Base-by-base conservation (phyloP, 1,139 yeast genomes). In the Kurtzmaniella quercitrusa region DNA sequence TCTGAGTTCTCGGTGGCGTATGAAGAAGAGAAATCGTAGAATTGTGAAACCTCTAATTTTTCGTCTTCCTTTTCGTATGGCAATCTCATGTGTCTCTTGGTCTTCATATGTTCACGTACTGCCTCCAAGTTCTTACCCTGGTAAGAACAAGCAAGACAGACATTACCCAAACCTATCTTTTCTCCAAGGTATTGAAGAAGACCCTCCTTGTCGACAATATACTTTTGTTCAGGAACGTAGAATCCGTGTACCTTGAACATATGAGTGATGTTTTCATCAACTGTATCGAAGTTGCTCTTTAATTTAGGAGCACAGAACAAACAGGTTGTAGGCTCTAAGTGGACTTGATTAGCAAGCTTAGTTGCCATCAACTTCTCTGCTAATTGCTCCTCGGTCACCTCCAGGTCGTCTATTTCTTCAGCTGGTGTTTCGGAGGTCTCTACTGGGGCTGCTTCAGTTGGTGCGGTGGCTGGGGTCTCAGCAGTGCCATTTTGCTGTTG, bases 51-150 rank as follows among this genome's bases (percentile, higher is more conserved):
- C 57, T 85, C 89, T 44, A 84, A 76, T 60, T 84, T 85, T 58
- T 93, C 95, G 46, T 85, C 85, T 48, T 82, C 86, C 0, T 80
- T 66, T 55, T 93, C 98, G 62, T 88, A 94, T 0, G 98, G 98
- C 46, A 93, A 77, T 60, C 81, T 79, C 70, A 91, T 85, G 61
- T 93, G 99, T 49, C 90, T 80, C 63, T 93, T 93, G 17, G 85
- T 76, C 7, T 74, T 58, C 89, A 91, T 85, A 62, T 93, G 99
- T 38, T 90, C 95, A 52, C 97, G 81, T 7, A 88, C 93, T 46
- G 96, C 88, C 58, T 88, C 95, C 33, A 91, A 61, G 45, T 82
- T 80, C 52, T 79, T 77, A 7, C 98, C 98, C 62, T 88, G 90
- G 61, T 84, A 94, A 41, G 73, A 72, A 63, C 99, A 93, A 42